Conservation (phyloP, 176 grass and related monocot species). For the Elaeis guineensis region DNA sequence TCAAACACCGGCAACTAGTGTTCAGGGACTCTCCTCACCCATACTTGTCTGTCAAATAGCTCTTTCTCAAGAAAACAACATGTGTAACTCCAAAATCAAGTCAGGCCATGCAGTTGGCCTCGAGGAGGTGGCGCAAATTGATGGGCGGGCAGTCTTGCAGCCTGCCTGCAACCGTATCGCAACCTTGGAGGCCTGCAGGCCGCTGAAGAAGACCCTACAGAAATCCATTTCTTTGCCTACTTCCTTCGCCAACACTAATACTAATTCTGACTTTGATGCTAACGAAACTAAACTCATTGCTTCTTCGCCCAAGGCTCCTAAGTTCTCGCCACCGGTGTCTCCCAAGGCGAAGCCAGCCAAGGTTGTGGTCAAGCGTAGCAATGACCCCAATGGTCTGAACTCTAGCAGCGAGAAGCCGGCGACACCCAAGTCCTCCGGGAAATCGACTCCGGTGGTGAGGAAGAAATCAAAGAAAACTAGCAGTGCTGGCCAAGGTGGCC, state of each 20-base stretch:
- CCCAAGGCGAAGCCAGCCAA: conserved; percentile 20
- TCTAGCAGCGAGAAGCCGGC: conserved; percentile 2
- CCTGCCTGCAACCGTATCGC: conserved; percentile 75
- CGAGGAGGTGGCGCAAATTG: conserved; percentile 40
- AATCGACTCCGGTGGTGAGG: background rate
- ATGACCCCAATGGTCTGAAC: background rate
- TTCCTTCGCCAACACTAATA: conserved; percentile 8
- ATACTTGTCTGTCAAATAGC: too few species aligned
- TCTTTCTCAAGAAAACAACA: conserved; percentile 2
- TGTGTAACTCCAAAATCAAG: conserved; percentile 91
- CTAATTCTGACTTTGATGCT: too few species aligned
- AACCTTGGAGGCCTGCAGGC: conserved; percentile 25
- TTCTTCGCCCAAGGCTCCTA: background rate
- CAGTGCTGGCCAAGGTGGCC: conserved; percentile 13
- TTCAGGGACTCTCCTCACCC: too few species aligned
- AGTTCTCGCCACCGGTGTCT: conserved; percentile 23
- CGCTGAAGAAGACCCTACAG: conserved; percentile 67
- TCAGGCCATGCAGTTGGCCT: conserved; percentile 15
- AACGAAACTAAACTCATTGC: too few species aligned
- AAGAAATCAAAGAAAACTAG: conserved; percentile 25
- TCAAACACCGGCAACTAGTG: background rate
- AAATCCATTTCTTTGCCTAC: conserved; percentile 66
- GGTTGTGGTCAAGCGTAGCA: background rate
- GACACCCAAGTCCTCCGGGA: background rate
- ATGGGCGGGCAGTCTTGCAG: conserved; percentile 76